Conservation (phyloP, 495 filamentous ascomycete species). For the Penicillium samsonianum region DNA sequence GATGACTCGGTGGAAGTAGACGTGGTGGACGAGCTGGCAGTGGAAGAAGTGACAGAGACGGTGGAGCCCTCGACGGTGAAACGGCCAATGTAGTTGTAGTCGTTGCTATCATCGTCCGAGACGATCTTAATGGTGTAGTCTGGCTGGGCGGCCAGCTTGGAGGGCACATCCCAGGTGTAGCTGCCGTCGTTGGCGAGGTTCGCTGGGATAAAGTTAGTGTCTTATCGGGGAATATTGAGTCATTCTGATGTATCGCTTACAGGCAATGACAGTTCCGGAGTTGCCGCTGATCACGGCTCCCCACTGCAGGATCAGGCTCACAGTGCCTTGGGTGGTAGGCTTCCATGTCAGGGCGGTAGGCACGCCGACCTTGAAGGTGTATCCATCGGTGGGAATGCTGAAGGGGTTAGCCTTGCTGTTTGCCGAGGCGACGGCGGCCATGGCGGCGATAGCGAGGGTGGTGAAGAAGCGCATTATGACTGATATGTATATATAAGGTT, state of each 20-base stretch:
- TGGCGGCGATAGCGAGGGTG: constrained; percentile 39
- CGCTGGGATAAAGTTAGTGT: constrained; percentile 38
- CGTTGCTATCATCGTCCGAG: constrained; percentile 41
- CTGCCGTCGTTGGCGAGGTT: constrained; percentile 57
- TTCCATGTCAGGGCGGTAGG: constrained; percentile 57
- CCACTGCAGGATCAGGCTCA: constrained; percentile 55
- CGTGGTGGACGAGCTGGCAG: constrained; percentile 34
- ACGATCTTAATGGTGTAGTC: constrained; percentile 64
- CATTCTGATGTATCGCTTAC: constrained; percentile 41
- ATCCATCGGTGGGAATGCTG: constrained; percentile 48
- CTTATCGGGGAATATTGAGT: not conserved
- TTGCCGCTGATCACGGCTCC: constrained; percentile 48
- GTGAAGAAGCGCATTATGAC: constrained; percentile 48
- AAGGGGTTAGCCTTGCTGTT: constrained; percentile 52
- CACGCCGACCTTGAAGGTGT: constrained; percentile 51
- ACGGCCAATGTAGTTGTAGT: constrained; percentile 60
- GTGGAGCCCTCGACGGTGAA: constrained; percentile 57
- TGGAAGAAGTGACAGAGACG: constrained; percentile 32
- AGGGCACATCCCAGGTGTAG: constrained; percentile 56
- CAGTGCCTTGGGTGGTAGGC: constrained; percentile 52
- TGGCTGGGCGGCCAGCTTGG: constrained; percentile 40
- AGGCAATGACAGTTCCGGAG: constrained; percentile 50
- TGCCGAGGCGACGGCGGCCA: constrained; percentile 43
- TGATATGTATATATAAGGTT: constrained; percentile 1
- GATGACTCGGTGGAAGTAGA: constrained; percentile 17